phyloP scores from a whole-genome alignment of 495 filamentous ascomycete species.

The Aspergillus ellipticus region DNA sequence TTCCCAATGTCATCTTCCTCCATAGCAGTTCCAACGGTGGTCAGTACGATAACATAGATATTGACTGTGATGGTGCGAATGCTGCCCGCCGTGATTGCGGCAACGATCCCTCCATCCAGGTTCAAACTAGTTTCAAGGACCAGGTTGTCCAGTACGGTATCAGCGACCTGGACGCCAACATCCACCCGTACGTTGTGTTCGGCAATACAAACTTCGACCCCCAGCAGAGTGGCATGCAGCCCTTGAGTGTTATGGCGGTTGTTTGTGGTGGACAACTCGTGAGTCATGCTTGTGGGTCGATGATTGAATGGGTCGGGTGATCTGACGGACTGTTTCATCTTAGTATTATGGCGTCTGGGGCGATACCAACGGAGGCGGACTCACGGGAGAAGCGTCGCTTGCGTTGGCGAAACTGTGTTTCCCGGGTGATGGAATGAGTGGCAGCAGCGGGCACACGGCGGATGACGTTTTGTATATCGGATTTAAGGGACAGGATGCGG shows the following conservation, averaged over 20 bases:
- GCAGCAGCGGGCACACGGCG: constrained; percentile 47
- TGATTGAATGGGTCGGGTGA: not conserved
- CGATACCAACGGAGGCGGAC: constrained; percentile 54
- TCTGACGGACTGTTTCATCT: not conserved
- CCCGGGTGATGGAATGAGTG: constrained; percentile 36
- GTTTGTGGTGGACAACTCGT: constrained; percentile 57
- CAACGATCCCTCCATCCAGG: constrained; percentile 49
- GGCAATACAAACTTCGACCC: constrained; percentile 60
- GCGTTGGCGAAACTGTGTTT: constrained; percentile 58
- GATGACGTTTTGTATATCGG: constrained; percentile 54
- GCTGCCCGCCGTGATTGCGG: constrained; percentile 45
- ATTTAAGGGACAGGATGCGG: constrained; percentile 47
- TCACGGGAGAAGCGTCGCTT: constrained; percentile 56
- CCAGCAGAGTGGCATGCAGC: constrained; percentile 47
- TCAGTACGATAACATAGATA: constrained; percentile 51
- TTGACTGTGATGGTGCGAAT: constrained; percentile 65
- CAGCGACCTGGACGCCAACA: constrained; percentile 54
- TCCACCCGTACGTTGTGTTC: constrained; percentile 64
- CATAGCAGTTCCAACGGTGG: constrained; percentile 20
- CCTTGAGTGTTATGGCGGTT: constrained; percentile 60
- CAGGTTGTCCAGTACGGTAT: constrained; percentile 43
- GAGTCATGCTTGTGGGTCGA: constrained; percentile 1
- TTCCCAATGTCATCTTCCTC: constrained; percentile 27
- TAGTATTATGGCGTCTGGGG: constrained; percentile 66
- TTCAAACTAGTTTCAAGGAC: constrained; percentile 52